A percentile compares a stretch with the other conserved stretches of the same genome.
These are phyloP conservation scores for Picochlorum sp. DNA, from an alignment of 139 green algal genomes.

Conservation along the genomic window DNA sequence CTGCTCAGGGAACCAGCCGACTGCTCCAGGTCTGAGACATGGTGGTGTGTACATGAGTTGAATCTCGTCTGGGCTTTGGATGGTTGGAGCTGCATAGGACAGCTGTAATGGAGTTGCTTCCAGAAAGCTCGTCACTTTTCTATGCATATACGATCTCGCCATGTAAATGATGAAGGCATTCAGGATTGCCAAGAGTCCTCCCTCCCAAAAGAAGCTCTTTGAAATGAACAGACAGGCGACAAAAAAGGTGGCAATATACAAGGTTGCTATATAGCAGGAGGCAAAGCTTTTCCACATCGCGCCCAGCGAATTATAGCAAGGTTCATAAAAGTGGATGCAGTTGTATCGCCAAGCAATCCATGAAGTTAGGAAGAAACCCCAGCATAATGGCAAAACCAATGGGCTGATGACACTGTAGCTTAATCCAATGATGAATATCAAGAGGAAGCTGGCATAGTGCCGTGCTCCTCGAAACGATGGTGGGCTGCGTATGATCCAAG, in stretches of 20 bases:
- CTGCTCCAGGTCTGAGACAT: neutral
- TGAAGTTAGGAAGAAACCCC: neutral
- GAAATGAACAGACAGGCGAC: neutral
- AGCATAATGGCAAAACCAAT: neutral
- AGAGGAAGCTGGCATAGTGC: neutral
- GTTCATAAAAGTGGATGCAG: conserved; percentile 7
- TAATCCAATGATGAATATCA: neutral
- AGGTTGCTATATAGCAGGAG: neutral
- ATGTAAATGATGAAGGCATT: neutral
- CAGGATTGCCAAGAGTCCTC: neutral
- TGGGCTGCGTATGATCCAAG: neutral
- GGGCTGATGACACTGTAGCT: conserved; percentile 2
- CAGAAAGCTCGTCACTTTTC: neutral
- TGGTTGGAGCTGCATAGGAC: neutral
- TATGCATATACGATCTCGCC: neutral
- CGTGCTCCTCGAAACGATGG: conserved; percentile 3
- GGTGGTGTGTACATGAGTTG: neutral
- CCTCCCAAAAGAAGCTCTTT: neutral
- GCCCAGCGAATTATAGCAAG: neutral
- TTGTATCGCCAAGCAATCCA: conserved; percentile 5
- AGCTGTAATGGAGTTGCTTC: neutral
- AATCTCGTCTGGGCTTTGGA: neutral
- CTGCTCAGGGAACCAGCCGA: conserved; percentile 3
- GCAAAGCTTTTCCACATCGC: neutral
- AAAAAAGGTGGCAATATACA: neutral